Evolutionary conservation across 805 yeast species (phyloP), one percentile per base, ranked within the genome.

Genomic region (Isabelozyma pseudorhagii): DNA sequence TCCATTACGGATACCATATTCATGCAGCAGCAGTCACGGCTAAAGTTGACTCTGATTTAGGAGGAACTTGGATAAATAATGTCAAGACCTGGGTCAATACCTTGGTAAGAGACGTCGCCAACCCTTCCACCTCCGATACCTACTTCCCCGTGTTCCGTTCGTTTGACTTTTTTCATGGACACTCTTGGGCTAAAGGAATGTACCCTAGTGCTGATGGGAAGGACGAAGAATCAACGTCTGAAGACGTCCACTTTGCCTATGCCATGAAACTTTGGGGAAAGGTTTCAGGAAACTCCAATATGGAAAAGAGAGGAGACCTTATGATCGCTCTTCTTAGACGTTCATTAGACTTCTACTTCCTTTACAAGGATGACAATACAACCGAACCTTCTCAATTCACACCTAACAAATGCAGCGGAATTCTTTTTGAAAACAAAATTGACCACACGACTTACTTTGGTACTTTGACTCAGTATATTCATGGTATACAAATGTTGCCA

Each of bases 401-500:
- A 36, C 73, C 67, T 8, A 86, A 87, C 64, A 81, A 79, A 56
- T 91, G 85, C 8, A 66, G 82, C 29, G 93, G 93, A 7, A 85
- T 87, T 50, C 63, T 81, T 43, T 84, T 84, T 64, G 91, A 87
- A 61, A 85, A 86, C 68, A 85, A 85, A 60, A 72, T 84, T 50
- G 89, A 82, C 59, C 84, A 86, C 68, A 80, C 89, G 7, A 86
- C 92, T 2, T 87, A 81, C 59, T 87, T 87, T 60, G 91, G 91
- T 5, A 46, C 45, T 10, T 69, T 78, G 48, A 67, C 71, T 40
- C 84, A 85, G 64, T 86, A 81, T 58, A 85, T 84, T 47, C 89
- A 86, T 56, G 93, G 93, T 4, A 87, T 86, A 51, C 91, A 87
- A 63, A 87, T 86, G 91, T 61, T 87, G 38, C 92, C 92, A 18